These are phyloP conservation scores for Excoecaria cochinchinensis DNA, from an alignment of 345 rosid species.

Conservation along the genomic window DNA sequence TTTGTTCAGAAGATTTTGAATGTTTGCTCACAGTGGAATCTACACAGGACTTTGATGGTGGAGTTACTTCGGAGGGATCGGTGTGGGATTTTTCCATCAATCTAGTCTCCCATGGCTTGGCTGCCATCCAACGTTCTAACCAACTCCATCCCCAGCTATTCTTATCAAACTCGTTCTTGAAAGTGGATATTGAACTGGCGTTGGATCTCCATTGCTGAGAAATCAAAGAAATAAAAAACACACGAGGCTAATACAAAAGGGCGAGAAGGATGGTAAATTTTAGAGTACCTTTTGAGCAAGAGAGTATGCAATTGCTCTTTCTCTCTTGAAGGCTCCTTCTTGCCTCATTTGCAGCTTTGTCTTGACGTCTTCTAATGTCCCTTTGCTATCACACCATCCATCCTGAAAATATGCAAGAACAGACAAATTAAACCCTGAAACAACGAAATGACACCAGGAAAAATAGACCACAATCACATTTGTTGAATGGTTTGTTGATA, in stretches of 20 bases:
- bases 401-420: conserved; percentile 40
- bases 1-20: conserved; percentile 48
- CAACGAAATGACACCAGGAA: background rate
- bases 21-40: conserved; percentile 28
- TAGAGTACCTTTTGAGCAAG: conserved; percentile 72
- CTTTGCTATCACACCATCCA: conserved; percentile 95
- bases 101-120: conserved; percentile 93
- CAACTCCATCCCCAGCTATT: conserved; percentile 96
- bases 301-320: conserved; percentile 88
- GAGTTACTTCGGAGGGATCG: conserved; percentile 36
- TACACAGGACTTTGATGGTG: conserved; percentile 36
- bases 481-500: conserved; percentile 9
- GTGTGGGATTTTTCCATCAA: conserved; percentile 59
- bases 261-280: background rate
- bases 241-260: background rate
- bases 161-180: conserved; percentile 64
- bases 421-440: background rate
- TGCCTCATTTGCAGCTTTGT: conserved; percentile 74
- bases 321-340: conserved; percentile 90
- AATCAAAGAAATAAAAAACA: background rate
- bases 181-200: conserved; percentile 35
- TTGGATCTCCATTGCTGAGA: conserved; percentile 71
- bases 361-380: conserved; percentile 77
- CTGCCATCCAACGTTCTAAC: conserved; percentile 99
- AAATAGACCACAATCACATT: background rate